phyloP scores from a whole-genome alignment of 495 filamentous ascomycete genomes.

The Penicillium alfredii region DNA sequence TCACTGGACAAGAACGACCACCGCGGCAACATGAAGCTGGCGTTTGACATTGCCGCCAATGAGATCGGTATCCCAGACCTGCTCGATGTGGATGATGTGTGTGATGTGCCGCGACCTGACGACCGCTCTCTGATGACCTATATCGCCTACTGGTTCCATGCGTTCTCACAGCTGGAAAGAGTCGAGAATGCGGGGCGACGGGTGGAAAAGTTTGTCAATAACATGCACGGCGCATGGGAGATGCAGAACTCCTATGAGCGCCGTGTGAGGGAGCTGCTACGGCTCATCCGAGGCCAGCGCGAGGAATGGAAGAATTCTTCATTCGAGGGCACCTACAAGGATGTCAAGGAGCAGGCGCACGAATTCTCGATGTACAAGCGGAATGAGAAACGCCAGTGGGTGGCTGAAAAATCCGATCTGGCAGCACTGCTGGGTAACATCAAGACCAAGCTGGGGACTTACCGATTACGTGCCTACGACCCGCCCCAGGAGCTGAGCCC shows the following conservation, averaged over 20 bases:
- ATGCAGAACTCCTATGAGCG: conserved; percentile 96
- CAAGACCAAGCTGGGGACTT: conserved; percentile 95
- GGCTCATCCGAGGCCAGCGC: conserved; percentile 65
- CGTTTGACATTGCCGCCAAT: conserved; percentile 89
- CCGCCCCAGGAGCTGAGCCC: conserved; percentile 74
- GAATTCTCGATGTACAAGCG: conserved; percentile 84
- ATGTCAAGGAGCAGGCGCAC: conserved; percentile 79
- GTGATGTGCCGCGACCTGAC: conserved; percentile 91
- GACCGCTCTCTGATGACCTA: conserved; percentile 98
- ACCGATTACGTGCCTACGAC: conserved; percentile 83
- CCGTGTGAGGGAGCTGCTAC: conserved; percentile 74
- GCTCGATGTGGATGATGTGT: conserved; percentile 96
- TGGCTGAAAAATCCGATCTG: conserved; percentile 93
- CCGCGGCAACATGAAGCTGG: conserved; percentile 93
- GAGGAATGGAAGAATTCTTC: conserved; percentile 67
- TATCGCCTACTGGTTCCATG: conserved; percentile 99
- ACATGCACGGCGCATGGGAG: conserved; percentile 99
- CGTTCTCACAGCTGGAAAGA: conserved; percentile 95
- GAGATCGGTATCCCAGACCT: conserved; percentile 96
- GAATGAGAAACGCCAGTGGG: conserved; percentile 86
- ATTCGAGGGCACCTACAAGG: conserved; percentile 87
- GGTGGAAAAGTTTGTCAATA: conserved; percentile 97
- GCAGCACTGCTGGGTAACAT: conserved; percentile 94
- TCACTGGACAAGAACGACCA: conserved; percentile 90
- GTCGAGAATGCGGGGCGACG: conserved; percentile 95